Percentiles rank a stretch among this genome's conserved stretches.
Conservation (phyloP, 495 filamentous ascomycete genomes). For the Hypoxylon intermedium region DNA sequence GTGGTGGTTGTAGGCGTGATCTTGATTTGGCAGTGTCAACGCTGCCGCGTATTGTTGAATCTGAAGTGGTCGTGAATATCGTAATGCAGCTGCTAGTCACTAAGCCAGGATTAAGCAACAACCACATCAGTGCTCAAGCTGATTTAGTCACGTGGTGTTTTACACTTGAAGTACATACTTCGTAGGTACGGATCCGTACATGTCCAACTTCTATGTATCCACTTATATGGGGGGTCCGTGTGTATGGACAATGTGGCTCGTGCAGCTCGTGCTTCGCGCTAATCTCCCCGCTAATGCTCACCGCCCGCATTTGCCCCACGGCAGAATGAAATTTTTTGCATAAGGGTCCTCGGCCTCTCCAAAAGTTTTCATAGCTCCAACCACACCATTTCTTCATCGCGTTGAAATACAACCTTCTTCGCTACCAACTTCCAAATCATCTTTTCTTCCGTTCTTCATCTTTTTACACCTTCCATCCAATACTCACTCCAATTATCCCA, state of each 20-base stretch:
- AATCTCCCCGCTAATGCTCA: conserved; percentile 20
- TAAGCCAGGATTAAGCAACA: conserved; percentile 7
- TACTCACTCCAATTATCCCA: conserved; percentile 16
- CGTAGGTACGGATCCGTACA: not conserved
- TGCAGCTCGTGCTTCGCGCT: conserved; percentile 11
- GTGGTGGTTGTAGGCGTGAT: not conserved
- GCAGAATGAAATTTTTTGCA: conserved; percentile 40
- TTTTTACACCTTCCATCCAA: conserved; percentile 30
- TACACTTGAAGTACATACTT: not conserved
- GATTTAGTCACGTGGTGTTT: conserved; percentile 10
- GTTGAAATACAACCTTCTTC: conserved; percentile 34
- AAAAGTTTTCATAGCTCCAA: conserved; percentile 37
- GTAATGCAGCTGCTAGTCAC: conserved; percentile 17
- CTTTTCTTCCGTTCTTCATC: conserved; percentile 28
- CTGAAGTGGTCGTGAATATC: conserved; percentile 8
- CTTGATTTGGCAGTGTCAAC: conserved; percentile 3
- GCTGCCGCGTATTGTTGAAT: conserved; percentile 11
- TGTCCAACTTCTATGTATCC: conserved; percentile 12
- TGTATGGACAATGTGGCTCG: conserved; percentile 11
- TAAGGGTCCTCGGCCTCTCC: conserved; percentile 13
- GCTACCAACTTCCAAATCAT: conserved; percentile 10
- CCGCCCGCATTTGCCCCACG: conserved; percentile 42
- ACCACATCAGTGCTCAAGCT: conserved; percentile 7
- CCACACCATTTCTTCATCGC: conserved; percentile 21
- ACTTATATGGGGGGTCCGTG: too few relatives aligned